phyloP scores from a whole-genome alignment of 2,329 filamentous ascomycete species.

The Neonectria neomacrospora region DNA sequence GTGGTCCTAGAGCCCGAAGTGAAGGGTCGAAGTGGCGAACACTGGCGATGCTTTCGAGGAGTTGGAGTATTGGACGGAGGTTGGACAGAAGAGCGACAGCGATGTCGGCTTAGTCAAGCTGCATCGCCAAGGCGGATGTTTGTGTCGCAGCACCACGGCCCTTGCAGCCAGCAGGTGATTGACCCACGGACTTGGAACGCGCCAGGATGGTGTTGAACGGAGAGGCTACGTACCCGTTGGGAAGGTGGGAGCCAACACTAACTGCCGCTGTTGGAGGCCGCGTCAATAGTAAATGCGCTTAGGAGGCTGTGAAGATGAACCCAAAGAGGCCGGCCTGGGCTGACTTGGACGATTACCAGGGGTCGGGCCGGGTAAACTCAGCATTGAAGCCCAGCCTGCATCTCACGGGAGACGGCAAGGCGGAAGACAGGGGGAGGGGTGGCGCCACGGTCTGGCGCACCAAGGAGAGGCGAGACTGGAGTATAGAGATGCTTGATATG shows the following conservation, averaged over 20 bases:
- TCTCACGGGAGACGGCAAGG: too few species aligned
- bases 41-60: background rate
- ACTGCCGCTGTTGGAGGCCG: background rate
- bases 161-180: background rate
- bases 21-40: background rate
- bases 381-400: too few species aligned
- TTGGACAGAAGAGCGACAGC: background rate
- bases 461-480: too few species aligned
- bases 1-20: background rate
- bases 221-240: background rate
- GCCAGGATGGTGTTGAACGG: background rate
- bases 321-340: background rate
- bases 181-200: constrained; percentile 1
- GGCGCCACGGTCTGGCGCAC: too few species aligned
- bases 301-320: background rate
- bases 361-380: too few species aligned
- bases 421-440: too few species aligned
- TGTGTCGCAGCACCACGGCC: background rate
- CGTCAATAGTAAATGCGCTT: background rate
- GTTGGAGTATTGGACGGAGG: background rate
- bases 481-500: too few species aligned
- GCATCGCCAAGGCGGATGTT: background rate
- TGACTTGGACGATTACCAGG: too few species aligned
- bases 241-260: background rate
- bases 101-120: background rate